A percentile compares a stretch with the other conserved stretches of the same genome.
Evolutionary conservation across 257 asterid genomes (phyloP).

Genomic region (Mentha longifolia): DNA sequence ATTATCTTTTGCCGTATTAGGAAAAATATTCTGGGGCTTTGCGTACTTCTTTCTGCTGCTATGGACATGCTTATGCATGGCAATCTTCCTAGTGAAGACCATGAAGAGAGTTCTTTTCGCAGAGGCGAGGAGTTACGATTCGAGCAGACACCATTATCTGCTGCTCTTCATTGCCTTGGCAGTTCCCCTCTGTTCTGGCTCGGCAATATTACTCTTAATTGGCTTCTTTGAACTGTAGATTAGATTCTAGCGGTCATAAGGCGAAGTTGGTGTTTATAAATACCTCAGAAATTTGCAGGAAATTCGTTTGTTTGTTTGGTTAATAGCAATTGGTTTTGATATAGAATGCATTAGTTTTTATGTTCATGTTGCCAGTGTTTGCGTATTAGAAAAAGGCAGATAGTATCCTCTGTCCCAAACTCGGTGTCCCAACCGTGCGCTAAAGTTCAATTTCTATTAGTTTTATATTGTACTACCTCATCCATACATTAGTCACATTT

Average conservation of each 20-base stretch:
- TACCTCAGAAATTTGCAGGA: conserved; percentile 9
- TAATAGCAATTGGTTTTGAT: conserved; percentile 5
- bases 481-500: no score
- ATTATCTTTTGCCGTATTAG: conserved; percentile 51
- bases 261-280: conserved; percentile 20
- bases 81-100: conserved; percentile 56
- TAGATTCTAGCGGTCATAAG: background rate
- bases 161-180: conserved; percentile 59
- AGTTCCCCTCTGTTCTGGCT: conserved; percentile 62
- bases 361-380: background rate
- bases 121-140: conserved; percentile 56
- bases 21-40: conserved; percentile 48
- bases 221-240: conserved; percentile 42
- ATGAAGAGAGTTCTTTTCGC: conserved; percentile 62
- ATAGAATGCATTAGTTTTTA: background rate
- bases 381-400: no score
- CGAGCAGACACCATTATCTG: conserved; percentile 58
- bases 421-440: no score
- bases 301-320: conserved; percentile 23
- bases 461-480: no score
- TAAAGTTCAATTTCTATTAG: no score
- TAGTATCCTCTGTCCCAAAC: no score
- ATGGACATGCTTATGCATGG: conserved; percentile 63
- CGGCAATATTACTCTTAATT: conserved; percentile 55
- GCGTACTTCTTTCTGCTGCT: conserved; percentile 57